phyloP scores from a whole-genome alignment of 2,329 filamentous ascomycete genomes.

The Aspergillus brasiliensis region DNA sequence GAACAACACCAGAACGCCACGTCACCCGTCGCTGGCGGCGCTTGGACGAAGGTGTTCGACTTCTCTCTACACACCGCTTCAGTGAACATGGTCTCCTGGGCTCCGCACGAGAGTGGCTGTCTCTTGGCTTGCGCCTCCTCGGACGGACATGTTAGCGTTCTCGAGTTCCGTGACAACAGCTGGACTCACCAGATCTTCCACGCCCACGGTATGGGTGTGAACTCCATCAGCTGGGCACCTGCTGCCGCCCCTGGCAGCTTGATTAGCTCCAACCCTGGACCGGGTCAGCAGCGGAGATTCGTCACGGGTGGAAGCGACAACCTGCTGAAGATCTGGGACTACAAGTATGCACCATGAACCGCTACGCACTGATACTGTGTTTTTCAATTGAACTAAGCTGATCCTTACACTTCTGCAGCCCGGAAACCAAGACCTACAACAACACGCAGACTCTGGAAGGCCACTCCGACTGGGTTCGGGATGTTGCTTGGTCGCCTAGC shows the following conservation, averaged over 20 bases:
- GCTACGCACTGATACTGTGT: slow-evolving; percentile 2
- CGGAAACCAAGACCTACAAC: slow-evolving; percentile 56
- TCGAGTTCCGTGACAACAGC: slow-evolving; percentile 95
- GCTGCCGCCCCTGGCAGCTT: slow-evolving; percentile 81
- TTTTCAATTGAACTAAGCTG: background rate
- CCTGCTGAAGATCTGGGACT: slow-evolving; percentile 89
- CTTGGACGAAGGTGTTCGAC: slow-evolving; percentile 87
- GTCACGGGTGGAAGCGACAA: slow-evolving; percentile 96
- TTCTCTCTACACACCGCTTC: slow-evolving; percentile 92
- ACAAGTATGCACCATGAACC: slow-evolving; percentile 53
- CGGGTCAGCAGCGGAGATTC: slow-evolving; percentile 73
- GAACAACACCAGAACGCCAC: slow-evolving; percentile 62
- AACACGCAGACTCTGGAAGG: slow-evolving; percentile 65
- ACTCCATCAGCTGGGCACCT: slow-evolving; percentile 94
- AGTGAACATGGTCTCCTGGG: slow-evolving; percentile 96
- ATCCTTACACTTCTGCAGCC: slow-evolving; percentile 33
- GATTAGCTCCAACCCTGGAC: slow-evolving; percentile 68
- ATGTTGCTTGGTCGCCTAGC: slow-evolving; percentile 95
- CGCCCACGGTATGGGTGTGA: slow-evolving; percentile 91
- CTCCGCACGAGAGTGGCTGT: slow-evolving; percentile 94
- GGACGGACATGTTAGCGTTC: slow-evolving; percentile 88
- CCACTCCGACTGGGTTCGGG: slow-evolving; percentile 94
- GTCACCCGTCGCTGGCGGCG: slow-evolving; percentile 49
- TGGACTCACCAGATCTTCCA: slow-evolving; percentile 89
- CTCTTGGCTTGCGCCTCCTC: slow-evolving; percentile 92